Conservation (phyloP, 805 yeast genomes). For the Zygoascus flipseniorum region DNA sequence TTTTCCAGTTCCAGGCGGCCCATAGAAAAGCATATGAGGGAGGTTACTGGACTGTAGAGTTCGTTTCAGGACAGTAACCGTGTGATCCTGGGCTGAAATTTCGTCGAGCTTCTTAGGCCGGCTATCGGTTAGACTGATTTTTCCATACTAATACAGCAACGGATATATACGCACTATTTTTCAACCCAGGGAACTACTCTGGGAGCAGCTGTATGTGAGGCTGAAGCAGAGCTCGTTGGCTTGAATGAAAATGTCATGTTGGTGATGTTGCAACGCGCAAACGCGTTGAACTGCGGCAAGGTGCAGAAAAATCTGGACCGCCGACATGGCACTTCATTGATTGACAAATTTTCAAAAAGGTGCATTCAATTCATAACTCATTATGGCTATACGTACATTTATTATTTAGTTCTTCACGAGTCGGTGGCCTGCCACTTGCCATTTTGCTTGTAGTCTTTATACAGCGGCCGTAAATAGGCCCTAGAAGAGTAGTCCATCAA, state of each 20-base stretch:
- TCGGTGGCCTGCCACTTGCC: conserved; percentile 76
- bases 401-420: neutral
- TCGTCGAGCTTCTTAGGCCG: conserved; percentile 85
- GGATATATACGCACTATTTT: conserved; percentile 45
- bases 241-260: conserved; percentile 5
- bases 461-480: conserved; percentile 55
- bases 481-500: conserved; percentile 64
- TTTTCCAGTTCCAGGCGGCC: conserved; percentile 95
- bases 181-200: conserved; percentile 72
- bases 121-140: conserved; percentile 23
- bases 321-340: neutral
- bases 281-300: neutral
- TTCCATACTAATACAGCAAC: neutral
- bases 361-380: neutral
- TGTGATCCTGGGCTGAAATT: conserved; percentile 85
- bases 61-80: conserved; percentile 72
- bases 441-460: conserved; percentile 60
- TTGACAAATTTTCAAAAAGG: neutral
- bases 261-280: neutral
- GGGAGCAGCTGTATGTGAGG: neutral
- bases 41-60: conserved; percentile 68
- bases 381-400: neutral
- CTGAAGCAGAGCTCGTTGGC: conserved; percentile 2
- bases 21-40: conserved; percentile 80
- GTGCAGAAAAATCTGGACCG: too few relatives aligned